Evolutionary conservation across 441 rosid genomes (phyloP), one percentile per base, ranked within the genome.

Genomic region (Erodium trifolium): DNA sequence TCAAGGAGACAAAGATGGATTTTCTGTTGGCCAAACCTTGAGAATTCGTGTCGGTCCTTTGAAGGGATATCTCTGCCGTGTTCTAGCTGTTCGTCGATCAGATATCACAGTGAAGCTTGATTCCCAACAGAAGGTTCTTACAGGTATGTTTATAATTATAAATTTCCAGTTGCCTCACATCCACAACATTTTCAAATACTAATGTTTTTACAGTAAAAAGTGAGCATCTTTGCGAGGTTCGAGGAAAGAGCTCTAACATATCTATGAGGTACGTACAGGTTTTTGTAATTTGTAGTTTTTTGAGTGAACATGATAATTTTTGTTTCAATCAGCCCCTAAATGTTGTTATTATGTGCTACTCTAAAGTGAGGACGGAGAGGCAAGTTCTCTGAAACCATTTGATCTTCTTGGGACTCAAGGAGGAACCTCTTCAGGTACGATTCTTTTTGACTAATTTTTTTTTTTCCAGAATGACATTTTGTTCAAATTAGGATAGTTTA

Each of bases 31-130:
- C 53, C 99, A 93, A 83, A 86, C 90, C 67, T 84, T 91, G 85
- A 87, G 99, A 80, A 91, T 93, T 57, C 83, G 88, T 67, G 84
- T 91, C 51, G 99, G 97, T 68, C 97, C 99, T 70, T 75, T 89
- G 77, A 93, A 93, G 81, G 99, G 99, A 41, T 89, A 91, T 72
- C 84, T 88, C 65, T 93, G 99, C 70, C 91, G 91, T 72, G 99
- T 93, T 59, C 71, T 93, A 80, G 96, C 84, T 63, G 72, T 93
- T 65, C 92, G 90, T 6, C 81, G 77, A 72, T 82, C 85, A 41
- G 99, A 93, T 76, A 85, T 90, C 53, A 93, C 97, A 9, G 97
- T 93, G 77, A 93, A 93, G 80, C 87, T 93, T 43, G 93, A 88
- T 80, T 89, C 99, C 49, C 84, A 84, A 80, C 97, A 87, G 67